These are phyloP conservation scores for Melampsora americana DNA, from an alignment of 1,284 basidiomycete species.

Conservation along the genomic window DNA sequence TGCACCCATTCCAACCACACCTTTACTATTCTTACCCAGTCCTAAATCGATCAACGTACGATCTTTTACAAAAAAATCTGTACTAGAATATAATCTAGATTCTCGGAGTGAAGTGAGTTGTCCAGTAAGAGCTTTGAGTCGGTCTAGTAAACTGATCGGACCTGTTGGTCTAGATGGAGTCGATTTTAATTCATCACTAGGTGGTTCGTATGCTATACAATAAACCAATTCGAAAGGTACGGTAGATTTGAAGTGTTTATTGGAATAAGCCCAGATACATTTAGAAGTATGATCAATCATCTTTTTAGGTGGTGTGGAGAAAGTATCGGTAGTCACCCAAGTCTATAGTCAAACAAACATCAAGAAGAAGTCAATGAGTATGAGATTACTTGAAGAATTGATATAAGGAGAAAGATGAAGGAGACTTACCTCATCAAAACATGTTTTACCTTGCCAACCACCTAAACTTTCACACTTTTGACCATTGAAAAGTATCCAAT, in stretches of 20 bases:
- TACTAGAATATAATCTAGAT: constrained; percentile 71
- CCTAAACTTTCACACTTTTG: constrained; percentile 65
- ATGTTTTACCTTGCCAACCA: constrained; percentile 63
- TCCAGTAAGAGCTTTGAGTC: constrained; percentile 31
- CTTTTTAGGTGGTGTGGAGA: constrained; percentile 62
- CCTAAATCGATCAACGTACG: constrained; percentile 70
- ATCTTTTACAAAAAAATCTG: constrained; percentile 72
- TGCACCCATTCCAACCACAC: constrained; percentile 81
- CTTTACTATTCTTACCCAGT: constrained; percentile 75
- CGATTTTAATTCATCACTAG: constrained; percentile 27
- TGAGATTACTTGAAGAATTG: neutral
- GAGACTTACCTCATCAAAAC: constrained; percentile 70
- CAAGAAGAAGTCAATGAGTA: too few relatives aligned
- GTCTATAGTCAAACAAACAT: too few relatives aligned
- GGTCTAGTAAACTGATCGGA: constrained; percentile 25
- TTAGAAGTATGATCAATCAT: constrained; percentile 68
- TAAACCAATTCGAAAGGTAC: constrained; percentile 72
- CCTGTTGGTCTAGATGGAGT: constrained; percentile 45
- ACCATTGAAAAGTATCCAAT: constrained; percentile 77
- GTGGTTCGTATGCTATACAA: constrained; percentile 73
- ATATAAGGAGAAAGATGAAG: neutral
- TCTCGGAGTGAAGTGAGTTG: constrained; percentile 55
- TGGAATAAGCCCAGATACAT: constrained; percentile 83
- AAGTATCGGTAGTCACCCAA: constrained; percentile 79
- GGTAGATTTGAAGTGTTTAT: constrained; percentile 69